Percentiles rank a stretch among this genome's conserved stretches.
Evolutionary conservation across 1,284 basidiomycete genomes (phyloP).

Genomic region (Fereydounia khargensis): DNA sequence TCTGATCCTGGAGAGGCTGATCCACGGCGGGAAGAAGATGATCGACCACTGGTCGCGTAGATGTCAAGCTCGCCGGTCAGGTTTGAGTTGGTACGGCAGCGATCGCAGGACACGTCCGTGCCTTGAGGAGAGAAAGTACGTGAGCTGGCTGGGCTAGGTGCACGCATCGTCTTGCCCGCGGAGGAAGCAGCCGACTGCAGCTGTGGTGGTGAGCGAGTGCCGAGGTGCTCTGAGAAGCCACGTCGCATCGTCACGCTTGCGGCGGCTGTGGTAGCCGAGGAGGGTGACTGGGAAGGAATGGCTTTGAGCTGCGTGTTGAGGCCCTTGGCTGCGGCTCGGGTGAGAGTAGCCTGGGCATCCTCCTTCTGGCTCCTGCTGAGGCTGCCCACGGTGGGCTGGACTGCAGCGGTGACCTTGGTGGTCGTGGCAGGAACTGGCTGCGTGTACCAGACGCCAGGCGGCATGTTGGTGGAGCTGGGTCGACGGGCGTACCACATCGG

Average conservation of each 20-base stretch:
- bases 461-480: slow-evolving; percentile 41
- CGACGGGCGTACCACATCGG: slow-evolving; percentile 41
- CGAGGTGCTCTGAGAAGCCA: slow-evolving; percentile 14
- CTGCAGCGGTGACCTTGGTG: slow-evolving; percentile 28
- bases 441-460: slow-evolving; percentile 35
- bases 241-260: slow-evolving; percentile 10
- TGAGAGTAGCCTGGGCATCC: slow-evolving; percentile 22
- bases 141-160: slow-evolving; percentile 20
- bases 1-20: slow-evolving; percentile 16
- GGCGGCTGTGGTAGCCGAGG: not conserved
- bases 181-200: slow-evolving; percentile 38
- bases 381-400: slow-evolving; percentile 11
- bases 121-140: slow-evolving; percentile 18
- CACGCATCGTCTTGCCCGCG: slow-evolving; percentile 36
- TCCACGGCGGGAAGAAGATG: slow-evolving; percentile 14
- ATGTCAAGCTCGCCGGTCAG: slow-evolving; percentile 25
- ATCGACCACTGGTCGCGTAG: slow-evolving; percentile 22
- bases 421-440: slow-evolving; percentile 41
- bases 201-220: slow-evolving; percentile 30
- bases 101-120: slow-evolving; percentile 27
- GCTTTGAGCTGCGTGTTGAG: too few relatives aligned
- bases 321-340: slow-evolving; percentile 28
- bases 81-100: slow-evolving; percentile 34
- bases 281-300: not conserved
- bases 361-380: slow-evolving; percentile 1